Percentiles rank a stretch among this genome's conserved stretches.
These are phyloP conservation scores for Tricholoma terreum DNA, from an alignment of 768 basidiomycete genomes.

Conservation along the genomic window DNA sequence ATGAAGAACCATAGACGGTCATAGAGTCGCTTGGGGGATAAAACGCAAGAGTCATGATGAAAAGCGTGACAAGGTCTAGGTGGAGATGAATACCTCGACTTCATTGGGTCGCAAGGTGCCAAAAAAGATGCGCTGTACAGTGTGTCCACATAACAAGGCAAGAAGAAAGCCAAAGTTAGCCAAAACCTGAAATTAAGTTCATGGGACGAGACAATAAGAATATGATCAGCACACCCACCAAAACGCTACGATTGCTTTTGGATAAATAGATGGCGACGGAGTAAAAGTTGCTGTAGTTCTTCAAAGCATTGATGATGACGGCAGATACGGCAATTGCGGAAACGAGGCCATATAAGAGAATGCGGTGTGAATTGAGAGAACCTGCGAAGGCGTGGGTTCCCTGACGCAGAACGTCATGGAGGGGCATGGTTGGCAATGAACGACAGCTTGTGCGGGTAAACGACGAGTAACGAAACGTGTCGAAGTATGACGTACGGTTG, in stretches of 20 bases:
- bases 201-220: neutral
- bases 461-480: too few species aligned
- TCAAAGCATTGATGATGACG: constrained; percentile 76
- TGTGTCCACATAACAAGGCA: constrained; percentile 70
- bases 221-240: constrained; percentile 50
- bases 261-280: constrained; percentile 91
- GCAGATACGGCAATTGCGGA: constrained; percentile 69
- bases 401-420: constrained; percentile 47
- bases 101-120: constrained; percentile 84
- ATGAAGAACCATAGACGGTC: constrained; percentile 97
- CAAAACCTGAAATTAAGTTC: constrained; percentile 54
- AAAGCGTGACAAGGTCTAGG: neutral
- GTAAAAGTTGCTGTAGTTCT: constrained; percentile 88
- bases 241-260: constrained; percentile 86
- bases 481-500: too few species aligned
- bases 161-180: constrained; percentile 87
- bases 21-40: constrained; percentile 71
- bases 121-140: constrained; percentile 87
- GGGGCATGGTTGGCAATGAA: constrained; percentile 38
- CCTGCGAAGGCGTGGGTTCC: constrained; percentile 47
- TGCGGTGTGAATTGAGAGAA: constrained; percentile 56
- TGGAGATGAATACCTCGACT: constrained; percentile 71
- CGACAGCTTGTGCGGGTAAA: neutral
- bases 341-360: constrained; percentile 64
- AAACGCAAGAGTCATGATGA: neutral